Evolutionary conservation across 2,329 filamentous ascomycete genomes (phyloP), one percentile per base, ranked within the genome.

Genomic region (Diaporthe vaccinii): DNA sequence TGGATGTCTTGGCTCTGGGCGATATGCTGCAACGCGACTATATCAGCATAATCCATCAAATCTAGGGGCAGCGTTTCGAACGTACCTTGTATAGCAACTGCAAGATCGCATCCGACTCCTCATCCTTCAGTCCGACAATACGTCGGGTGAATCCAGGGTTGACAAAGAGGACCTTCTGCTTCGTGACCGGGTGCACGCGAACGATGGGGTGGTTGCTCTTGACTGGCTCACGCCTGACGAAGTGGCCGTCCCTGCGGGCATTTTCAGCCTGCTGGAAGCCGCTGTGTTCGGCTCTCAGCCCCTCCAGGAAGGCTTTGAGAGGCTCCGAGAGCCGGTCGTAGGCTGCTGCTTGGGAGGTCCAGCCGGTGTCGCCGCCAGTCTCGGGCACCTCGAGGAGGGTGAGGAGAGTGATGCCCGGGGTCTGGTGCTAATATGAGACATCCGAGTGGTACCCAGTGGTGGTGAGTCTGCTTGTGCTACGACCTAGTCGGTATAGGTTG

Each of bases 101-200:
- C 73, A 95, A 88, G 14, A 95, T 82, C 70, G 86, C 87, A 74
- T 93, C 92, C 3, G 89, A 91, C 81, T 94, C 92, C 80, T 93
- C 92, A 73, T 91, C 89, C 84, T 93, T 93, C 81, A 89, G 89
- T 5, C 91, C 91, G 1, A 93, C 84, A 62, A 93, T 93, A 28
- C 80, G 78, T 77, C 81, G 81, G 31, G 80, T 82, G 57, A 74
- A 78, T 2, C 75, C 77, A 1, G 76, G 75, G 61, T 79, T 87
- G 70, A 81, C 72, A 68, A 81, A 82, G 2, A 81, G 74, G 0
- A 80, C 78, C 31, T 80, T 81, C 61, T 81, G 79, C 0, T 79
- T 79, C 2, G 80, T 81, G 9, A 78, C 82, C 1, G 93, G 93
- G 80, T 94, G 93, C 1, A 92, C 92, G 31, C 92, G 85, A 0